Percentiles rank a stretch among this genome's conserved stretches.
Conservation (phyloP, 2,329 filamentous ascomycete species). For the Paraphaeosphaeria sporulosa region DNA sequence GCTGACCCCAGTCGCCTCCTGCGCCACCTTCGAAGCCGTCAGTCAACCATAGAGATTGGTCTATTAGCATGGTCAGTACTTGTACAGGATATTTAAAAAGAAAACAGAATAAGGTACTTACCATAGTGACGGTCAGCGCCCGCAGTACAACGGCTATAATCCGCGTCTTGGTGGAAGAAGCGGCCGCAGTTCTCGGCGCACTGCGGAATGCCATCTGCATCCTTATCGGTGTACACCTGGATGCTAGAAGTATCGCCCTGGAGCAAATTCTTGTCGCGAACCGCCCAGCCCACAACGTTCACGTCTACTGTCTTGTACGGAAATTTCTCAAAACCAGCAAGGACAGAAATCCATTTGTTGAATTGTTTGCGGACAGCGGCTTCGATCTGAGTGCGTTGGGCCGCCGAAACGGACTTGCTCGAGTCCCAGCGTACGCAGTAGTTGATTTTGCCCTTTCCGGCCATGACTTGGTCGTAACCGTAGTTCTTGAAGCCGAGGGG, state of each 20-base stretch:
- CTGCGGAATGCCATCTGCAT: conserved; percentile 52
- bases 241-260: conserved; percentile 47
- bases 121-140: conserved; percentile 52
- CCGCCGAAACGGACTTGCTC: conserved; percentile 45
- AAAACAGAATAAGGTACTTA: conserved; percentile 13
- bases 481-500: conserved; percentile 41
- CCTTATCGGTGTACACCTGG: conserved; percentile 54
- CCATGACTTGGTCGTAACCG: conserved; percentile 41
- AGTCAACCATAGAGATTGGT: conserved; percentile 59
- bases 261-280: conserved; percentile 48
- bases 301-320: conserved; percentile 52
- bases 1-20: conserved; percentile 59
- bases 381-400: conserved; percentile 50
- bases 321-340: conserved; percentile 56
- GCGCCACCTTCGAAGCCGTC: conserved; percentile 55
- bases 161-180: conserved; percentile 55
- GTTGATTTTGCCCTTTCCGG: conserved; percentile 46
- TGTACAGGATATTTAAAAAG: background rate
- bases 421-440: conserved; percentile 59
- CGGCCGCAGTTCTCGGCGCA: conserved; percentile 54
- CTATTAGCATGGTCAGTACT: conserved; percentile 21
- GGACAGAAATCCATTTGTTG: conserved; percentile 53
- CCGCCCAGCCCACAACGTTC: conserved; percentile 56
- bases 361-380: conserved; percentile 46
- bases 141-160: conserved; percentile 52